Conservation (phyloP, 495 filamentous ascomycete species). For the Xylaria acuta region DNA sequence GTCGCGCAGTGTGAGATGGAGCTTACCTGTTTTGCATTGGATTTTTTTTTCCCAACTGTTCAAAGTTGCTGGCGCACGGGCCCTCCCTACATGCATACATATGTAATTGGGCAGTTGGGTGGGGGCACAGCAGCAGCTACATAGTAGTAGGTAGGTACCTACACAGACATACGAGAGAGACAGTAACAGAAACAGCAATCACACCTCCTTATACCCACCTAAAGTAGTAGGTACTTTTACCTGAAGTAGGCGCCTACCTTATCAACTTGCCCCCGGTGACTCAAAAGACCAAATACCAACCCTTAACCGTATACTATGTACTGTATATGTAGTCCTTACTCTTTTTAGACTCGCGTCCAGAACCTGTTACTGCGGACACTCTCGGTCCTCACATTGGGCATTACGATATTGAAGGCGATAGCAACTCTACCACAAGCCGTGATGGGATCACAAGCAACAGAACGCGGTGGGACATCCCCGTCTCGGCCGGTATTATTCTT, state of each 20-base stretch:
- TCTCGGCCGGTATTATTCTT: conserved; percentile 55
- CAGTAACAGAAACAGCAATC: background rate
- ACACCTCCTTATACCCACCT: too few species aligned
- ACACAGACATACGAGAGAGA: background rate
- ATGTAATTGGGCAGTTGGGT: conserved; percentile 2
- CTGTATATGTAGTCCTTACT: background rate
- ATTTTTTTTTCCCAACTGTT: conserved; percentile 10
- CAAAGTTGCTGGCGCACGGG: conserved; percentile 5
- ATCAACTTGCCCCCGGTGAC: background rate
- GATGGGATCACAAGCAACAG: conserved; percentile 36
- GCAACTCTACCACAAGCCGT: background rate
- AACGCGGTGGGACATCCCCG: conserved; percentile 27
- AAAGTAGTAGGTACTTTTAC: background rate
- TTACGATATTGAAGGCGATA: background rate
- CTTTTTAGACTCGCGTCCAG: background rate
- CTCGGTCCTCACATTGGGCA: background rate
- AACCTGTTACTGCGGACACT: background rate
- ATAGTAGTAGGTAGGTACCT: background rate
- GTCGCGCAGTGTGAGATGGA: conserved; percentile 9
- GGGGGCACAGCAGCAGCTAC: background rate
- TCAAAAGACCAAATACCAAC: background rate
- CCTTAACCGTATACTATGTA: too few species aligned
- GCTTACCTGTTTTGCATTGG: background rate
- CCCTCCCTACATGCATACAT: background rate
- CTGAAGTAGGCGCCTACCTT: too few species aligned